phyloP scores from a whole-genome alignment of 2,329 filamentous ascomycete species.

The Scytalidium lignicola region DNA sequence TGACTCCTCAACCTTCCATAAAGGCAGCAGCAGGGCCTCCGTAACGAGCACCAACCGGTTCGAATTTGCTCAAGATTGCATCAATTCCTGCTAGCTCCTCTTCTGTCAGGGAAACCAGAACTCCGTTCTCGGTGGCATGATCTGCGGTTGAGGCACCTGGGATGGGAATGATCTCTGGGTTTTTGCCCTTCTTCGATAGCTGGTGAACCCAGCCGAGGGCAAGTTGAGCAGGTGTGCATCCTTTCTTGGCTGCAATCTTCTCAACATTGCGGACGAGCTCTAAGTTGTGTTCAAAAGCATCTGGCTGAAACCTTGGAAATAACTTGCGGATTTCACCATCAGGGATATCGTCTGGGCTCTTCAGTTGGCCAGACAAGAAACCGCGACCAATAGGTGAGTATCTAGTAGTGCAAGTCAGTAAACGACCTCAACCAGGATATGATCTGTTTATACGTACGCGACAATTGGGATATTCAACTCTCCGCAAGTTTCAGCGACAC shows the following conservation, averaged over 20 bases:
- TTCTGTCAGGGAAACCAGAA: conserved; percentile 41
- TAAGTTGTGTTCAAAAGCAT: conserved; percentile 59
- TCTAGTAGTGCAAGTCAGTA: conserved; percentile 14
- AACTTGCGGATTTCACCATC: conserved; percentile 52
- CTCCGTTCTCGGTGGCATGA: conserved; percentile 57
- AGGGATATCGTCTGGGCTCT: conserved; percentile 48
- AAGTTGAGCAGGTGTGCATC: conserved; percentile 56
- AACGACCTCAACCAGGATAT: neutral
- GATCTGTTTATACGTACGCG: conserved; percentile 33
- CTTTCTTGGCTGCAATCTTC: conserved; percentile 53
- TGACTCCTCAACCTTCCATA: conserved; percentile 1
- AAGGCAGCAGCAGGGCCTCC: conserved; percentile 6
- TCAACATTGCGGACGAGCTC: conserved; percentile 54
- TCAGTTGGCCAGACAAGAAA: conserved; percentile 50
- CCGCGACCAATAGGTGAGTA: conserved; percentile 67
- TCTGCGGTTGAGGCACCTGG: conserved; percentile 55
- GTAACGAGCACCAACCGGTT: conserved; percentile 45
- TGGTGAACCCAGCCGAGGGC: conserved; percentile 61
- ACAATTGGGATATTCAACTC: conserved; percentile 65
- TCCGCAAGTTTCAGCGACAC: conserved; percentile 43
- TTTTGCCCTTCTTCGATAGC: conserved; percentile 22
- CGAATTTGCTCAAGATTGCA: conserved; percentile 41
- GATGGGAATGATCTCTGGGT: conserved; percentile 53
- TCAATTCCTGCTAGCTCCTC: conserved; percentile 49
- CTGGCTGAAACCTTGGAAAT: conserved; percentile 56